These are phyloP conservation scores for Aspergillus cristatus DNA, from an alignment of 495 filamentous ascomycete genomes.

Conservation along the genomic window DNA sequence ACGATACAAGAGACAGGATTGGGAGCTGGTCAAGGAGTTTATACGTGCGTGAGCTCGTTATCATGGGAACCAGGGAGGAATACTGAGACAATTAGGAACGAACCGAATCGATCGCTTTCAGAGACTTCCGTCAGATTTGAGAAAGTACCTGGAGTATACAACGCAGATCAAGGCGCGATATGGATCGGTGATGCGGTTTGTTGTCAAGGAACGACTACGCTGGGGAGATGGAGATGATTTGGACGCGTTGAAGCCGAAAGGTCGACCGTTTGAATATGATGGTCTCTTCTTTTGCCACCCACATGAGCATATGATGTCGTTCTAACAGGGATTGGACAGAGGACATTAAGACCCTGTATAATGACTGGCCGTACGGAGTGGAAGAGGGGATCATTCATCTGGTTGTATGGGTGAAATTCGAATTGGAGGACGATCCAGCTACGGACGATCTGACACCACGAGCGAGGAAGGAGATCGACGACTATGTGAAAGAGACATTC, in stretches of 20 bases:
- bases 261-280: slow-evolving; percentile 39
- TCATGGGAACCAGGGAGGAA: background rate
- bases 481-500: slow-evolving; percentile 58
- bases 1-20: slow-evolving; percentile 46
- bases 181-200: slow-evolving; percentile 66
- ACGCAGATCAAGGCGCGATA: slow-evolving; percentile 51
- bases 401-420: slow-evolving; percentile 89
- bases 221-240: slow-evolving; percentile 43
- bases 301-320: background rate
- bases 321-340: slow-evolving; percentile 28
- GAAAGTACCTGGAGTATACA: slow-evolving; percentile 61
- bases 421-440: slow-evolving; percentile 53
- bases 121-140: slow-evolving; percentile 61
- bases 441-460: slow-evolving; percentile 58
- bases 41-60: slow-evolving; percentile 33
- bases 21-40: slow-evolving; percentile 54
- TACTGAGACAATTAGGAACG: slow-evolving; percentile 18
- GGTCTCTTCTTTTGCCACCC: slow-evolving; percentile 21
- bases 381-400: slow-evolving; percentile 68
- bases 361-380: slow-evolving; percentile 88
- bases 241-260: slow-evolving; percentile 32
- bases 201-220: slow-evolving; percentile 52
- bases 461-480: slow-evolving; percentile 55
- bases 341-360: slow-evolving; percentile 67
- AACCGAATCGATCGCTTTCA: slow-evolving; percentile 69